Evolutionary conservation across 2,329 filamentous ascomycete genomes (phyloP), one percentile per base, ranked within the genome.

Genomic region (Aspergillus novofumigatus): DNA sequence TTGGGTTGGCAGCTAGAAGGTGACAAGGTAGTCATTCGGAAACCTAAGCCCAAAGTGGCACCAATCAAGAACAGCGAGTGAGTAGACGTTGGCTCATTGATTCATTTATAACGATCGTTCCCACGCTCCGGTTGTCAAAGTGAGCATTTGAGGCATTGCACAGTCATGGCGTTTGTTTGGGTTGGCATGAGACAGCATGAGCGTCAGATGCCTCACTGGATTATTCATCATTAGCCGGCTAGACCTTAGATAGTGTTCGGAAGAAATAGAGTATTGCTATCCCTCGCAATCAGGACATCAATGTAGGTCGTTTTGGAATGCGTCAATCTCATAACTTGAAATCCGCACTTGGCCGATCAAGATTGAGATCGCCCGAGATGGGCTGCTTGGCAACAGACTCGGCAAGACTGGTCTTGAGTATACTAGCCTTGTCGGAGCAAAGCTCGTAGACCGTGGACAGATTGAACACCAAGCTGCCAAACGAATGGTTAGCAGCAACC

Each of bases 391-490:
- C 87, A 20, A 94, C 80, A 52, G 81, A 83, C 65, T 91, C 88
- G 1, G 89, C 86, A 20, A 97, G 78, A 26, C 77, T 79, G 29
- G 83, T 73, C 79, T 97, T 97, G 65, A 89, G 74, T 11, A 81
- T 81, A 51, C 84, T 80, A 45, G 90, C 84, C 60, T 84, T 83
- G 65, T 97, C 92, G 0, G 90, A 92, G 70, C 90, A 94, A 7
- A 97, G 81, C 74, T 97, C 94, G 70, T 96, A 97, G 66, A 96
- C 85, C 0, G 93, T 97, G 10, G 87, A 86, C 11, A 99, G 75
- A 70, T 97, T 97, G 75, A 97, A 96, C 0, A 95, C 83, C 2
- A 96, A 76, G 0, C 90, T 90, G 61, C 90, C 87, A 57, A 93
- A 97, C 0, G 85, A 83, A 44, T 84, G 78, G 1, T 86, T 84